Base-by-base conservation (phyloP, 768 basidiomycete species). In the Lentinus brumalis region DNA sequence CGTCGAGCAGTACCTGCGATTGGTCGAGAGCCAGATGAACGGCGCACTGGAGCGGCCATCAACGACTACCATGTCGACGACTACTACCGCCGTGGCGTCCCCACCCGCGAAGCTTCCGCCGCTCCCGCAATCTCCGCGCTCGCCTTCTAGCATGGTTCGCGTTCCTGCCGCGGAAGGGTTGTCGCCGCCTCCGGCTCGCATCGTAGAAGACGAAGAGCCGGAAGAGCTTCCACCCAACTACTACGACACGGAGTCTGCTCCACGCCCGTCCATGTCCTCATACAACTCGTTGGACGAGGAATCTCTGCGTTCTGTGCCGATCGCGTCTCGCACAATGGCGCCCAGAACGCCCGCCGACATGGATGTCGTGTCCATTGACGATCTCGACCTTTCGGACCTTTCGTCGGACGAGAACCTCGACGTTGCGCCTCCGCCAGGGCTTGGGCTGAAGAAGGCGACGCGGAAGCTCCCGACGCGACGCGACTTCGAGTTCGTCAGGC, bases 401-500 rank as follows among this genome's bases (percentile, higher is more conserved):
- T 89, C 88, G 14, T 90, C 89, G 1, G 81, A 85, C 42, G 71
- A 76, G 32, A 77, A 79, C 18, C 74, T 64, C 11, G 77, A 71
- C 42, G 62, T 65, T 1, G 31, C 59, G 3, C 78, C 78, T 5
- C 69, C 78, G 35, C 73, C 74, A 1, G 82, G 81, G 0, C 79
- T 82, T 8, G 86, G 85, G n/a, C 71, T 88, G 56, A 79, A 83
- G 50, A 83, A 81, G 63, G 75, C 75, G 0, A 76, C 78, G 7
- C 81, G 86, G 29, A 84, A 85, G 64, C 75, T 94, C 26, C 92
- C 92, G 0, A 78, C 85, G 47, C 84, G 91, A 5, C 84, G 89
- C 26, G 90, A 93, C 60, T 92, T 94, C 61, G 89, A 92, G 71
- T 92, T 93, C 64, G 83, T 92, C 31, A 80, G 86, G 6, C 77